phyloP scores from a whole-genome alignment of 2,329 filamentous ascomycete species.

The Pyricularia sp. region DNA sequence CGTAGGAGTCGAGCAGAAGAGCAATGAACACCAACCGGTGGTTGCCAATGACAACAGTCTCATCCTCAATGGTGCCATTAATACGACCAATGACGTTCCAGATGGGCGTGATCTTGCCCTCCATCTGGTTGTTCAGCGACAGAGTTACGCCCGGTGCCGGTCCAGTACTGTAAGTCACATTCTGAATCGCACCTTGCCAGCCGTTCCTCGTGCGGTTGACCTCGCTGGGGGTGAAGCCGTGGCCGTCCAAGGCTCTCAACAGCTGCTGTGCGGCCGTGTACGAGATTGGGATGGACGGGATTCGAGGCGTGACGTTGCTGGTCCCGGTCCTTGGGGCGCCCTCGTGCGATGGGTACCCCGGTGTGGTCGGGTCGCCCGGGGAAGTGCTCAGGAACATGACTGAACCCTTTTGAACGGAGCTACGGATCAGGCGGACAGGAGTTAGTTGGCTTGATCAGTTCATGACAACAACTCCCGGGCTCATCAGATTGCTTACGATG shows the following conservation, averaged over 20 bases:
- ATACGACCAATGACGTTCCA: constrained; percentile 77
- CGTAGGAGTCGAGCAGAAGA: no score
- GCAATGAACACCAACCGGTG: constrained; percentile 34
- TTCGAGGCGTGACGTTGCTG: constrained; percentile 55
- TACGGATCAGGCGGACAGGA: background rate
- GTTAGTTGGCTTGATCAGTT: background rate
- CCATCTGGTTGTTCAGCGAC: constrained; percentile 59
- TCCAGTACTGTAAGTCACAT: constrained; percentile 32
- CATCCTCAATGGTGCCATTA: constrained; percentile 66
- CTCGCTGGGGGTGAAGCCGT: constrained; percentile 58
- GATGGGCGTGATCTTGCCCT: constrained; percentile 59
- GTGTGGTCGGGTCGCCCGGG: constrained; percentile 65
- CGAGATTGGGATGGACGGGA: constrained; percentile 75
- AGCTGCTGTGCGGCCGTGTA: constrained; percentile 68
- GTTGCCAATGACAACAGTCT: constrained; percentile 71
- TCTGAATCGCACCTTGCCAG: constrained; percentile 43
- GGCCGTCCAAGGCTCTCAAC: constrained; percentile 67
- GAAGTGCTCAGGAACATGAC: constrained; percentile 61
- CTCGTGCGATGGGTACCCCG: constrained; percentile 70
- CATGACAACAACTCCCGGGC: background rate
- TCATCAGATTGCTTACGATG: constrained; percentile 32
- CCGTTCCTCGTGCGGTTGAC: constrained; percentile 31
- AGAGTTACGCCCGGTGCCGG: constrained; percentile 47
- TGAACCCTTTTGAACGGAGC: constrained; percentile 11
- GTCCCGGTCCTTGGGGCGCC: constrained; percentile 57